phyloP scores from a whole-genome alignment of 768 basidiomycete genomes.

The Tylopilus vinaceipallidus region DNA sequence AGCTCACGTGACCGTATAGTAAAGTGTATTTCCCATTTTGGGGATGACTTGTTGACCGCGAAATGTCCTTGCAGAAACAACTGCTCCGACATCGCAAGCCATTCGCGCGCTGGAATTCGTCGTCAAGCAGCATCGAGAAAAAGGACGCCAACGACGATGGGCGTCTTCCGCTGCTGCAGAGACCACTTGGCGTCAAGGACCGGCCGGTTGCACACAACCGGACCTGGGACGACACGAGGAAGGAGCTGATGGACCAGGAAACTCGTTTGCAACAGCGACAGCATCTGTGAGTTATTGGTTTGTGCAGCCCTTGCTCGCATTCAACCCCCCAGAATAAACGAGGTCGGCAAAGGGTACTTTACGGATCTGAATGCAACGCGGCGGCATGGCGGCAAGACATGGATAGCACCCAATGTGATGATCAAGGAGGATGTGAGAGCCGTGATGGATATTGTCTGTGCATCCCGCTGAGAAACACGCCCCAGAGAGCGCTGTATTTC shows the following conservation, averaged over 20 bases:
- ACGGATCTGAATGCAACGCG: slow-evolving; percentile 80
- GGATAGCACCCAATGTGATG: slow-evolving; percentile 86
- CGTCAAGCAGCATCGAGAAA: slow-evolving; percentile 3
- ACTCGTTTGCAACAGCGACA: slow-evolving; percentile 66
- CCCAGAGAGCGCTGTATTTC: slow-evolving; percentile 87
- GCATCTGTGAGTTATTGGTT: slow-evolving; percentile 43
- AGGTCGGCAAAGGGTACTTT: slow-evolving; percentile 82
- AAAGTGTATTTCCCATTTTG: slow-evolving; percentile 15
- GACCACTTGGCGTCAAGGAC: slow-evolving; percentile 77
- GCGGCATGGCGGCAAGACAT: slow-evolving; percentile 88
- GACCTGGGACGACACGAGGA: slow-evolving; percentile 59
- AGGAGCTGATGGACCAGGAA: slow-evolving; percentile 71
- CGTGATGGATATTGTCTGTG: background rate
- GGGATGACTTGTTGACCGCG: slow-evolving; percentile 16
- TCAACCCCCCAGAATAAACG: slow-evolving; percentile 45
- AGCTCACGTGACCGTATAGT: slow-evolving; percentile 2
- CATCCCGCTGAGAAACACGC: background rate
- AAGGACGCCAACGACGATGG: slow-evolving; percentile 1
- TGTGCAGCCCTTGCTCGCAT: background rate
- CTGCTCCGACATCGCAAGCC: slow-evolving; percentile 9
- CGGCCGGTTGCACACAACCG: slow-evolving; percentile 59
- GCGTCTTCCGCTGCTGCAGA: slow-evolving; percentile 42
- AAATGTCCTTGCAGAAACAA: slow-evolving; percentile 20
- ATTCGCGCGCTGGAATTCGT: slow-evolving; percentile 21
- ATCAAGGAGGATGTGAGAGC: slow-evolving; percentile 84